phyloP scores from a whole-genome alignment of 441 rosid species.

The Rhodomyrtus psidioides region DNA sequence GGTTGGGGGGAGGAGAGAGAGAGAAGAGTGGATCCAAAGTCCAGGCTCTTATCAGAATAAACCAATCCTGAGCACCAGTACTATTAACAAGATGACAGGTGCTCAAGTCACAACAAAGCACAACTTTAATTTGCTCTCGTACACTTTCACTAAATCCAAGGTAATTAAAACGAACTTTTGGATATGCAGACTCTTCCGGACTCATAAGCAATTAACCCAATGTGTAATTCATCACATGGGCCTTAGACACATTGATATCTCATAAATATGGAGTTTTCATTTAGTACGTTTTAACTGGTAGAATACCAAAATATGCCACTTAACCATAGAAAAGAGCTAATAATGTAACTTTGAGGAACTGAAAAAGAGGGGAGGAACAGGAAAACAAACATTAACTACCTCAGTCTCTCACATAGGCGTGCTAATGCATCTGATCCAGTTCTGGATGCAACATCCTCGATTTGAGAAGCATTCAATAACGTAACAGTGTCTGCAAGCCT shows the following conservation, averaged over 20 bases:
- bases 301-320: neutral
- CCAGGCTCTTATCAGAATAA: neutral
- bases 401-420: slow-evolving; percentile 81
- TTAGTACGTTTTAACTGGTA: neutral
- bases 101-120: neutral
- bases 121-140: neutral
- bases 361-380: neutral
- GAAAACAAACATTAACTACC: slow-evolving; percentile 27
- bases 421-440: slow-evolving; percentile 89
- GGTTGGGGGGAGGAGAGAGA: neutral
- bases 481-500: slow-evolving; percentile 73
- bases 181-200: neutral
- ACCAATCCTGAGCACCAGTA: neutral
- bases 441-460: slow-evolving; percentile 75
- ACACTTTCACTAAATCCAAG: neutral
- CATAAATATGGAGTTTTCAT: neutral
- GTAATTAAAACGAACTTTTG: neutral
- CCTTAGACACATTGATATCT: neutral
- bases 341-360: neutral
- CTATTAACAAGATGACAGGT: neutral
- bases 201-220: neutral
- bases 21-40: neutral
- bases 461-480: slow-evolving; percentile 54
- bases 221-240: neutral
- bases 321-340: neutral